These are phyloP conservation scores for Blastobotrys apis DNA, from an alignment of 1,139 yeast species.

Conservation along the genomic window DNA sequence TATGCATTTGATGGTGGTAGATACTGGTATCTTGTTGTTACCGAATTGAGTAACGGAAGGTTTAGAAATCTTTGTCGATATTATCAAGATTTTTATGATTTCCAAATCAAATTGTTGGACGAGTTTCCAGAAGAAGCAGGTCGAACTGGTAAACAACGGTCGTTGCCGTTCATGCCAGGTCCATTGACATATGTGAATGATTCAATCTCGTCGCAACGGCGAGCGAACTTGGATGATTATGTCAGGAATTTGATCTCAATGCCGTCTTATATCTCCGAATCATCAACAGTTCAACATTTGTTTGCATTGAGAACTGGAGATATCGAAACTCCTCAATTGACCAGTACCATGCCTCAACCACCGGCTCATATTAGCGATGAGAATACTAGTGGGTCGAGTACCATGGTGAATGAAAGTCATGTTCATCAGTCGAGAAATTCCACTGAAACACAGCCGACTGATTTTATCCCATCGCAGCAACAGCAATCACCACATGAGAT, in stretches of 20 bases:
- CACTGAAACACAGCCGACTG: conserved; percentile 3
- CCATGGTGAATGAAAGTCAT: conserved; percentile 16
- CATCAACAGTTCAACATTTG: conserved; percentile 60
- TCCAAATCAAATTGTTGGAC: conserved; percentile 80
- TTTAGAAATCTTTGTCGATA: conserved; percentile 73
- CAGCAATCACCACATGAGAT: neutral
- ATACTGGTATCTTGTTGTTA: conserved; percentile 80
- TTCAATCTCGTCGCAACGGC: conserved; percentile 75
- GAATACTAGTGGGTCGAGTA: conserved; percentile 8
- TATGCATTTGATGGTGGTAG: conserved; percentile 81
- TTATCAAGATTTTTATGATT: conserved; percentile 94
- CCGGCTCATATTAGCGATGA: conserved; percentile 19
- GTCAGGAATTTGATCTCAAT: conserved; percentile 68
- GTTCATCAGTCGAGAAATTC: too few species aligned
- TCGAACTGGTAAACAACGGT: conserved; percentile 68
- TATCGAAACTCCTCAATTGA: conserved; percentile 40
- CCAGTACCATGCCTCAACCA: conserved; percentile 42
- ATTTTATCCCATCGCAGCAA: neutral
- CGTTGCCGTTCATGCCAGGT: conserved; percentile 93
- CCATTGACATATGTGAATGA: conserved; percentile 92
- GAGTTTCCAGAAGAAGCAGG: conserved; percentile 93
- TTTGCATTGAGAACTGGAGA: conserved; percentile 71
- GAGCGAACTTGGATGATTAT: conserved; percentile 80
- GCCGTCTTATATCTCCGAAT: conserved; percentile 70
- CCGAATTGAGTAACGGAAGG: conserved; percentile 64